phyloP scores from a whole-genome alignment of 2,329 filamentous ascomycete species.

The Metarhizium anisopliae region DNA sequence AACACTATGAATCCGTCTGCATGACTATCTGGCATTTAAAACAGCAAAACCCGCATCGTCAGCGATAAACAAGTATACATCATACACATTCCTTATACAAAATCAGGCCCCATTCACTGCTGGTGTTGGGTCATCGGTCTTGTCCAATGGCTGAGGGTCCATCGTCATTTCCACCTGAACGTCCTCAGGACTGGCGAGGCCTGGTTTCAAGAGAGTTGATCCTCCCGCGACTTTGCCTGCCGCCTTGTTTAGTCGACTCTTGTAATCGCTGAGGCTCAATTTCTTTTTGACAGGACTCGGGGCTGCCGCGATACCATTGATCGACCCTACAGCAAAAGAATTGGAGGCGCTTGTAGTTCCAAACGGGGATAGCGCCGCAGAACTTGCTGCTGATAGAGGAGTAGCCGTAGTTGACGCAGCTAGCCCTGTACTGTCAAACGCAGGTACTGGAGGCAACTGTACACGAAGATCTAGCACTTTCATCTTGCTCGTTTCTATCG shows the following conservation, averaged over 20 bases:
- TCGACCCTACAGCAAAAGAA: constrained; percentile 31
- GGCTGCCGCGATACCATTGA: constrained; percentile 35
- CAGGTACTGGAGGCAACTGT: constrained; percentile 47
- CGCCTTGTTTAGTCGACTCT: constrained; percentile 48
- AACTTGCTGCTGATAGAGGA: constrained; percentile 36
- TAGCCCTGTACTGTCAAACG: constrained; percentile 33
- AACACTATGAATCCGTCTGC: neutral
- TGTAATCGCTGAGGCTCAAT: constrained; percentile 58
- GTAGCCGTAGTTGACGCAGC: constrained; percentile 23
- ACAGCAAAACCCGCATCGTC: neutral
- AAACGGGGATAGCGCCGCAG: constrained; percentile 41
- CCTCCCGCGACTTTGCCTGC: constrained; percentile 26
- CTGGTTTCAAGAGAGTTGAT: constrained; percentile 22
- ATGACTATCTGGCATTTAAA: neutral
- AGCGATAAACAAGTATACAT: neutral
- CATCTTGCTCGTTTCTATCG: constrained; percentile 16
- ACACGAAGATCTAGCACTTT: constrained; percentile 41
- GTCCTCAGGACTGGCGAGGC: constrained; percentile 25
- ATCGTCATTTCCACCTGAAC: constrained; percentile 26
- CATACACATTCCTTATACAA: constrained; percentile 13
- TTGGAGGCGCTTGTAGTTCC: constrained; percentile 25
- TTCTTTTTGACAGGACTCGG: constrained; percentile 60
- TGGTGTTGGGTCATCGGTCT: constrained; percentile 16
- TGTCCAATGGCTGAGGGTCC: constrained; percentile 21
- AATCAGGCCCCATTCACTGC: constrained; percentile 17